Base-by-base conservation (phyloP, 176 grass and related monocot species). In the Carex scoparia region DNA sequence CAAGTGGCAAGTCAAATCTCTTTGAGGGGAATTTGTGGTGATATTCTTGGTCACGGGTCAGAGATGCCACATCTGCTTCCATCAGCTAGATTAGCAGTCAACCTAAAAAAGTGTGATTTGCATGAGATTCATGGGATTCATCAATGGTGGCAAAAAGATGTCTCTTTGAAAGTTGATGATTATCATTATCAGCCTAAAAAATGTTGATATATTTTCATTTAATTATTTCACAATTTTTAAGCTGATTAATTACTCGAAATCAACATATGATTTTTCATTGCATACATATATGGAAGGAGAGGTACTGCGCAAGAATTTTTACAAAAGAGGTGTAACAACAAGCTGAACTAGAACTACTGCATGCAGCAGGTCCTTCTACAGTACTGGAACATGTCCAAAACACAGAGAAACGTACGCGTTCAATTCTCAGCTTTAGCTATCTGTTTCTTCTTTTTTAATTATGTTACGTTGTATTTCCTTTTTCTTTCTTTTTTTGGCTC, bases 91-190 rank as follows among this genome's bases (percentile, higher is more conserved):
- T 82, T 82, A 63, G 61, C 18, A 30, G 79, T 82, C n/a, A 66
- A 82, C 35, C 11, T 15, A 7, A 82, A 44, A 0, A 64, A 82
- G 37, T 65, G 16, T 51, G 16, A 3, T 12, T 66, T 16, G 79
- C 31, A 65, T 15, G 57, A 82, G 3, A 40, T 38, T 46, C 79
- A 82, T 82, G 60, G 79, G 3, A 81, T 81, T 44, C 79, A 65
- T 81, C 79, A 81, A 42, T 81, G 79, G 79, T 81, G 79, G 79
- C 53, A 81, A 23, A 32, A 16, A 44, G 79, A 81, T 42, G 65
- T 65, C 4, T 13, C 7, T 27, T 48, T 81, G 59, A 10, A 81
- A 46, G 19, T 44, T 11, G 13, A n/a, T 81, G 79, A 81, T 48
- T 19, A 65, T 81, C 33, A 48, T 37, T 61, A 80, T 37, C 54